Evolutionary conservation across 1,284 basidiomycete genomes (phyloP), one percentile per base, ranked within the genome.

Genomic region (Mycosarcoma maydis): DNA sequence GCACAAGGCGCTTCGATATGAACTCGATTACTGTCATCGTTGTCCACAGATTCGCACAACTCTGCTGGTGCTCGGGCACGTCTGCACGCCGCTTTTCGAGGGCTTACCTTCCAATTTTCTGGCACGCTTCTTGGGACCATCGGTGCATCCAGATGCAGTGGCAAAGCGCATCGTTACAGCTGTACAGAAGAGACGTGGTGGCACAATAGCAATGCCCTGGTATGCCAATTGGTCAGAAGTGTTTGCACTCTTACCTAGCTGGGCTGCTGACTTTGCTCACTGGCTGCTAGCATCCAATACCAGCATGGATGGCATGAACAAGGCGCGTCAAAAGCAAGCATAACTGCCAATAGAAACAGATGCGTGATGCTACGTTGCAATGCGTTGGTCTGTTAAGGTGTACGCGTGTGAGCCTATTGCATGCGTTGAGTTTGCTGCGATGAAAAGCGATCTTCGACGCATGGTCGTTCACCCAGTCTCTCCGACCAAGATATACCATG

Each of bases 1-100:
- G 24, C 76, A 82, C 61, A 73, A 77, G 37, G 75, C 78, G 33
- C 57, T 82, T 17, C 62, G 78, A 9, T 72, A 65, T 43, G 80
- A 82, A 51, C 55, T 80, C 36, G 76, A 80, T 52, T 62, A 72
- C 19, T 70, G 57, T 24, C 64, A 60, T 34, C 44, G 45, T 14
- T 56, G 55, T 43, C 55, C 69, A 11, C 53, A 68, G 41, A 73
- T 76, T 19, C 66, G 76, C 6, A 80, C 79, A 4, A 77, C 76
- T 11, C 54, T 80, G 3, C 43, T 80, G 6, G 58, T 71, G 39
- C 64, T 75, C 14, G 77, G 78, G 1, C 75, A 80, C 26, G 54
- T 81, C 34, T 41, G 56, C 9, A 81, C 79, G 20, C 42, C 48
- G 19, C 58, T 81, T 39, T 81, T 81, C 33, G 49, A 66, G 4